phyloP scores from a whole-genome alignment of 108 stramenopile genomes.

The Pseudonitzschia multiseries region DNA sequence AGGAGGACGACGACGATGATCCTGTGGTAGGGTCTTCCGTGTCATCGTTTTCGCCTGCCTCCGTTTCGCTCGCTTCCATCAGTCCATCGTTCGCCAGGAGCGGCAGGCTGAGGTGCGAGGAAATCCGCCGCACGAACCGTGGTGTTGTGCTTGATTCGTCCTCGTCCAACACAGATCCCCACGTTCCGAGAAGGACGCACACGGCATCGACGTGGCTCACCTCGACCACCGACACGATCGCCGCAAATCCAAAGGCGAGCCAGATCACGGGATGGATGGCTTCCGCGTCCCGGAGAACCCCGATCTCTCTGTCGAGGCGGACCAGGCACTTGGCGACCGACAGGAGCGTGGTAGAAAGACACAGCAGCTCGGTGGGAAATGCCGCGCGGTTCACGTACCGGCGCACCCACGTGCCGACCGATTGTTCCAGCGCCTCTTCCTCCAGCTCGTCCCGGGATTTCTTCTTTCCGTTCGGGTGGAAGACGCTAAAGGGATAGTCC shows the following conservation, averaged over 20 bases:
- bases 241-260: slow-evolving; percentile 37
- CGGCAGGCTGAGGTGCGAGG: slow-evolving; percentile 45
- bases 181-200: slow-evolving; percentile 25
- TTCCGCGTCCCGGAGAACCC: slow-evolving; percentile 28
- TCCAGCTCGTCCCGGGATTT: slow-evolving; percentile 62
- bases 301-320: slow-evolving; percentile 53
- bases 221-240: slow-evolving; percentile 41
- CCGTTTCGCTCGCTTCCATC: slow-evolving; percentile 16
- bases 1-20: neutral
- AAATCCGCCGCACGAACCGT: slow-evolving; percentile 17
- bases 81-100: slow-evolving; percentile 34
- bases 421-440: slow-evolving; percentile 58
- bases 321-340: slow-evolving; percentile 49
- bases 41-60: slow-evolving; percentile 3
- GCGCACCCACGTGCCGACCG: slow-evolving; percentile 36
- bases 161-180: slow-evolving; percentile 8
- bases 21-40: no score
- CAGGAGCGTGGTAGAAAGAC: slow-evolving; percentile 31
- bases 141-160: neutral
- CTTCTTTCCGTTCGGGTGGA: slow-evolving; percentile 47
- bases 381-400: slow-evolving; percentile 36
- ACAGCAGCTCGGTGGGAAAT: slow-evolving; percentile 36
- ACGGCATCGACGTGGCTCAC: slow-evolving; percentile 23
- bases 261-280: slow-evolving; percentile 49
- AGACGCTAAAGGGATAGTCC: slow-evolving; percentile 36